phyloP scores from a whole-genome alignment of 768 basidiomycete genomes.

The Boletellus sp. region DNA sequence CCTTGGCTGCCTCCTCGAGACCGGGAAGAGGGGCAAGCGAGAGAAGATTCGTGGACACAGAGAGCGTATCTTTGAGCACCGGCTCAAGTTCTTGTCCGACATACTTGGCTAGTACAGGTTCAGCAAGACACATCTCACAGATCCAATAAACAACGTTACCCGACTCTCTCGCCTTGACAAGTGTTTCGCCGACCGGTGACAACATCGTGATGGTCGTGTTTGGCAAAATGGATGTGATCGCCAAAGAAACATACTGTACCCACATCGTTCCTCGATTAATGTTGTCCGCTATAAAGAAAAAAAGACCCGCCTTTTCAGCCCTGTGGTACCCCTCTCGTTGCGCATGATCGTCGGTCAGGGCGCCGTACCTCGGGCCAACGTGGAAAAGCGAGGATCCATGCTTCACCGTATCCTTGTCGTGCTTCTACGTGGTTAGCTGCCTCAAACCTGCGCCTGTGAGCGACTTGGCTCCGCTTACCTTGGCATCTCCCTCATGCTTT shows the following conservation, averaged over 20 bases:
- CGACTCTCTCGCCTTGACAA: constrained; percentile 20
- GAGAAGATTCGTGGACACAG: constrained; percentile 35
- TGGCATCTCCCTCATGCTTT: neutral
- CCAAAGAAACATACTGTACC: constrained; percentile 24
- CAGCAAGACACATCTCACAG: neutral
- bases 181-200: constrained; percentile 23
- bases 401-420: constrained; percentile 28
- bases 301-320: constrained; percentile 25
- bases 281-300: neutral
- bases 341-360: neutral
- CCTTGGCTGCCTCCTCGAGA: constrained; percentile 47
- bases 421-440: neutral
- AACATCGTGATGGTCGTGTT: constrained; percentile 14
- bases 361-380: constrained; percentile 21
- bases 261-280: neutral
- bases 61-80: constrained; percentile 36
- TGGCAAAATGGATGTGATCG: constrained; percentile 26
- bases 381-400: constrained; percentile 23
- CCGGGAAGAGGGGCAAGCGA: constrained; percentile 56
- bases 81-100: constrained; percentile 33
- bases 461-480: neutral
- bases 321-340: constrained; percentile 24
- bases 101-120: constrained; percentile 24
- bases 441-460: neutral
- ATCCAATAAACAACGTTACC: constrained; percentile 3